Percentiles rank a stretch among this genome's conserved stretches.
Conservation (phyloP, 2,329 filamentous ascomycete genomes). For the Cytospora leucostoma region DNA sequence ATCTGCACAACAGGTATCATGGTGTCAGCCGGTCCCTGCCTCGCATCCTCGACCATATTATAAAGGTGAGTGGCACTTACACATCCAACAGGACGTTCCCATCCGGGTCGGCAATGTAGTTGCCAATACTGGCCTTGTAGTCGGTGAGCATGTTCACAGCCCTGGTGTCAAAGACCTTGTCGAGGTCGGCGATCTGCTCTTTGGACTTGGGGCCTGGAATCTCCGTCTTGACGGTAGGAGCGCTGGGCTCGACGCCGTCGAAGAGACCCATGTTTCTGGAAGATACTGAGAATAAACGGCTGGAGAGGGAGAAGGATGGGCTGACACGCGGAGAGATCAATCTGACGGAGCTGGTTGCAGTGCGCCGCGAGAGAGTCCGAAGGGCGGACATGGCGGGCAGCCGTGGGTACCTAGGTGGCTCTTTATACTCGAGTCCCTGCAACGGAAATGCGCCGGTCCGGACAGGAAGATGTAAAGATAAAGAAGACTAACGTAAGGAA, state of each 20-base stretch:
- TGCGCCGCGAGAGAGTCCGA: slow-evolving; percentile 24
- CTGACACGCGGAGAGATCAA: slow-evolving; percentile 24
- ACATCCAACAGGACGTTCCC: slow-evolving; percentile 74
- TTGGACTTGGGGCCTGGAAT: slow-evolving; percentile 78
- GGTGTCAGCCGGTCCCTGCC: slow-evolving; percentile 11
- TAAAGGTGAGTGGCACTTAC: slow-evolving; percentile 43
- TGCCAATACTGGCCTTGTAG: slow-evolving; percentile 73
- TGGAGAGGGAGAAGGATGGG: slow-evolving; percentile 24
- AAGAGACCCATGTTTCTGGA: slow-evolving; percentile 28
- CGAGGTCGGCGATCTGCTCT: slow-evolving; percentile 68
- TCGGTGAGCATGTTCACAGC: slow-evolving; percentile 82
- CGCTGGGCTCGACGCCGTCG: slow-evolving; percentile 48
- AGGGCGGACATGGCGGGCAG: slow-evolving; percentile 27
- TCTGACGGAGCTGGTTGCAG: slow-evolving; percentile 19
- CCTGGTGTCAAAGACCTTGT: slow-evolving; percentile 81
- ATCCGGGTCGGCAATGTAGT: slow-evolving; percentile 76
- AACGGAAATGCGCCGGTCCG: not conserved
- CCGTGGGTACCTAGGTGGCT: not conserved
- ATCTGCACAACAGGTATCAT: slow-evolving; percentile 47
- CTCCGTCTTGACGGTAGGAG: slow-evolving; percentile 55
- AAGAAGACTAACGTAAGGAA: slow-evolving; percentile 18
- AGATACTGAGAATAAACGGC: slow-evolving; percentile 33
- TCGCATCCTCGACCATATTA: not conserved
- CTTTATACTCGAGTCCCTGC: slow-evolving; percentile 18
- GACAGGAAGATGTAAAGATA: not conserved